Evolutionary conservation across 2,329 filamentous ascomycete species (phyloP).

Genomic region (Cladosporium halotolerans): DNA sequence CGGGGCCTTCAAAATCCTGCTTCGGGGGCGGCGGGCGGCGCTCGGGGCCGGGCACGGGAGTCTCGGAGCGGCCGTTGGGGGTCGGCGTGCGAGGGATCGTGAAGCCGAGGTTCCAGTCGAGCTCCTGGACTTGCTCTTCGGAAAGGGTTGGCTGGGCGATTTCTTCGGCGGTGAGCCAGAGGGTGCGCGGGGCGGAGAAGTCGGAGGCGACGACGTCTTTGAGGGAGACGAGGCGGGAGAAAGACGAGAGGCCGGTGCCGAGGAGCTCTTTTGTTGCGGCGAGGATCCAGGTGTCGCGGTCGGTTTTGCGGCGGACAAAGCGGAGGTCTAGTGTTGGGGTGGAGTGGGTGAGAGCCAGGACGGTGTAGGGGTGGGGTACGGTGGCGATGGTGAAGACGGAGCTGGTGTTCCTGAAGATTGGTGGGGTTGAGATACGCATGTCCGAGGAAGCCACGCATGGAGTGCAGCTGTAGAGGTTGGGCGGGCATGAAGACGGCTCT

Average conservation of each 20-base stretch:
- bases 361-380: conserved; percentile 86
- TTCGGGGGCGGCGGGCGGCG: conserved; percentile 42
- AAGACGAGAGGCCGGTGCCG: conserved; percentile 55
- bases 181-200: conserved; percentile 54
- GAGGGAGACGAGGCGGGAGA: conserved; percentile 63
- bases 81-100: conserved; percentile 57
- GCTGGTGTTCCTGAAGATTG: conserved; percentile 65
- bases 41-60: conserved; percentile 54
- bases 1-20: conserved; percentile 44
- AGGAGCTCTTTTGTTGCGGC: conserved; percentile 65
- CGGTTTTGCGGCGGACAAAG: conserved; percentile 51
- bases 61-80: conserved; percentile 49
- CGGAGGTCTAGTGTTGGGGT: conserved; percentile 39
- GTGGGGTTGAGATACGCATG: conserved; percentile 61
- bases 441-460: conserved; percentile 62
- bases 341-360: conserved; percentile 58
- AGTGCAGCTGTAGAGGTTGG: conserved; percentile 67
- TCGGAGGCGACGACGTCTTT: conserved; percentile 76
- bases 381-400: conserved; percentile 74
- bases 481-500: conserved; percentile 72
- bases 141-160: conserved; percentile 30
- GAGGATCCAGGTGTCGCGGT: conserved; percentile 72
- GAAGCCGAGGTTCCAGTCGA: conserved; percentile 91
- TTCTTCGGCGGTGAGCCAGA: conserved; percentile 76
- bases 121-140: conserved; percentile 47